Percentiles rank a stretch among this genome's conserved stretches.
Evolutionary conservation across 1,284 basidiomycete genomes (phyloP).

Genomic region (Exobasidium rhododendri): DNA sequence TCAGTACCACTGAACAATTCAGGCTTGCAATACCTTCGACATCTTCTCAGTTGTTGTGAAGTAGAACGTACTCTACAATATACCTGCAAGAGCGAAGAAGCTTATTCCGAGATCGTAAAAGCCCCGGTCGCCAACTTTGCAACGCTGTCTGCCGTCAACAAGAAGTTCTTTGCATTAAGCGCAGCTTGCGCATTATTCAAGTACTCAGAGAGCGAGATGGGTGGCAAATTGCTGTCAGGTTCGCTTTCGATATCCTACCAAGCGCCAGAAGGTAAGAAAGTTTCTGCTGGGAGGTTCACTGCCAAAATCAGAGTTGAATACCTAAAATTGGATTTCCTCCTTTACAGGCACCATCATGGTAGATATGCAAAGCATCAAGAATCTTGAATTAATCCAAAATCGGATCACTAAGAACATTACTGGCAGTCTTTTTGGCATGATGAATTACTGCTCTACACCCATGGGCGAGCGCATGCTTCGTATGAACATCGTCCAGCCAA

Average conservation of each 20-base stretch:
- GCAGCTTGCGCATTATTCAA: slow-evolving; percentile 17
- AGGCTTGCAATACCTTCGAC: background rate
- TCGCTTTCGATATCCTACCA: background rate
- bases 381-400: slow-evolving; percentile 15
- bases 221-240: background rate
- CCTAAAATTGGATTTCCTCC: no score
- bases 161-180: slow-evolving; percentile 15
- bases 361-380: background rate
- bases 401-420: background rate
- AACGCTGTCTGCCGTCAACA: background rate
- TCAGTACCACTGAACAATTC: no score
- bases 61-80: no score
- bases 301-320: no score
- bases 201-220: background rate
- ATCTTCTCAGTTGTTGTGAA: background rate
- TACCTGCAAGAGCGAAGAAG: no score
- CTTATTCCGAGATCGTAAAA: background rate
- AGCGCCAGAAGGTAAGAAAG: background rate
- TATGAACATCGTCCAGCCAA: slow-evolving; percentile 19
- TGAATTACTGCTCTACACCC: slow-evolving; percentile 10
- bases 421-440: slow-evolving; percentile 2
- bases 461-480: slow-evolving; percentile 16
- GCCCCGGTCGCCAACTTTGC: background rate
- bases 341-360: slow-evolving; percentile 14
- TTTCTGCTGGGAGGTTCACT: no score